phyloP scores from a whole-genome alignment of 495 filamentous ascomycete species.

The Letharia lupina region DNA sequence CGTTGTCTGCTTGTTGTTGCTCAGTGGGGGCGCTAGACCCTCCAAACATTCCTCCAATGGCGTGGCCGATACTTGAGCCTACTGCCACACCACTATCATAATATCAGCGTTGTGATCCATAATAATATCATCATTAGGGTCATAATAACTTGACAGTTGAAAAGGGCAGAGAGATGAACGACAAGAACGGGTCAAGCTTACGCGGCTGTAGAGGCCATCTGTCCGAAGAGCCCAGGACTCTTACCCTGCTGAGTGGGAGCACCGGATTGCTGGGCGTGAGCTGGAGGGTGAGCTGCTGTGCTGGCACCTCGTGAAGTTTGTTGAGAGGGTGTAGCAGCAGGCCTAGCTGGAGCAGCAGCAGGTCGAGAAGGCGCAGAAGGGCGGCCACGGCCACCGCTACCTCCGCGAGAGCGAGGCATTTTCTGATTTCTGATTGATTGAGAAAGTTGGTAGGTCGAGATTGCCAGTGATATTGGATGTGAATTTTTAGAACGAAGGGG shows the following conservation, averaged over 20 bases:
- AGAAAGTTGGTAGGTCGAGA: neutral
- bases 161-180: slow-evolving; percentile 8
- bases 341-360: slow-evolving; percentile 51
- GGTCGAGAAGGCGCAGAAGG: slow-evolving; percentile 52
- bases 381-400: slow-evolving; percentile 41
- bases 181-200: slow-evolving; percentile 37
- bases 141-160: neutral
- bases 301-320: slow-evolving; percentile 56
- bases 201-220: slow-evolving; percentile 84
- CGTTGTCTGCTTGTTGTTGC: slow-evolving; percentile 41
- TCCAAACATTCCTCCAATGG: slow-evolving; percentile 78
- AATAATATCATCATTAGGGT: slow-evolving; percentile 15
- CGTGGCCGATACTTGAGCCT: slow-evolving; percentile 90
- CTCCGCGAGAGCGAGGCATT: slow-evolving; percentile 75
- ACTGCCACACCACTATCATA: slow-evolving; percentile 78
- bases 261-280: slow-evolving; percentile 40
- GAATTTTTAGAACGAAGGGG: neutral
- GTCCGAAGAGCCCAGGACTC: slow-evolving; percentile 62
- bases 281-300: slow-evolving; percentile 54
- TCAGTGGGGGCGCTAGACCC: slow-evolving; percentile 49
- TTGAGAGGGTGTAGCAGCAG: slow-evolving; percentile 48
- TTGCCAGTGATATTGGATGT: neutral
- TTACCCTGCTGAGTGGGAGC: slow-evolving; percentile 43
- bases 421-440: neutral
- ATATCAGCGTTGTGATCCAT: slow-evolving; percentile 17